Conservation (phyloP, 2,329 filamentous ascomycete species). For the Exophiala viscosa region DNA sequence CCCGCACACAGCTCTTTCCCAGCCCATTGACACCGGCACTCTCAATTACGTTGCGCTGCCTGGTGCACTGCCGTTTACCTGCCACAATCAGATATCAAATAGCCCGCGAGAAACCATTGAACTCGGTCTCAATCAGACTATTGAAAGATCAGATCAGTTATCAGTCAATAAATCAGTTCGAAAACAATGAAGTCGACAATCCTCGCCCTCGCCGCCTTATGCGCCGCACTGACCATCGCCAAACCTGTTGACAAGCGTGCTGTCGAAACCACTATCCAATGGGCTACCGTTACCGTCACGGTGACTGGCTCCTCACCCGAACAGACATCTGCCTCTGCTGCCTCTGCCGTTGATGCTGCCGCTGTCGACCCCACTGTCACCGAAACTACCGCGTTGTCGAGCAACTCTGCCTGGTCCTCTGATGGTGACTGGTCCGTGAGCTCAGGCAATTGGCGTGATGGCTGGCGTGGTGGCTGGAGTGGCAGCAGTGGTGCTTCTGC, state of each 20-base stretch:
- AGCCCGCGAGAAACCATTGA: slow-evolving; percentile 9
- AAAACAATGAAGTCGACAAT: slow-evolving; percentile 20
- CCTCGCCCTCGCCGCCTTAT: slow-evolving; percentile 36
- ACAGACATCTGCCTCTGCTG: slow-evolving; percentile 2
- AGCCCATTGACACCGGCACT: slow-evolving; percentile 11
- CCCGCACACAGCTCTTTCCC: slow-evolving; percentile 12
- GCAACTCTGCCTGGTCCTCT: slow-evolving; percentile 5
- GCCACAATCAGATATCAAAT: slow-evolving; percentile 19
- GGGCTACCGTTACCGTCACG: slow-evolving; percentile 36
- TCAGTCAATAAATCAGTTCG: slow-evolving; percentile 2
- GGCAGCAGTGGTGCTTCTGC: background rate
- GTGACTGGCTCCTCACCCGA: slow-evolving; percentile 29
- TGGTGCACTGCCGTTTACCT: slow-evolving; percentile 16
- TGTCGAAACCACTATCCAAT: slow-evolving; percentile 31
- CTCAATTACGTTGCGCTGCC: slow-evolving; percentile 11
- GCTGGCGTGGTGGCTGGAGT: slow-evolving; percentile 6
- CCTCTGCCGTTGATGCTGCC: slow-evolving; percentile 1
- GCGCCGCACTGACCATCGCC: slow-evolving; percentile 35
- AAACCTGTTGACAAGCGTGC: slow-evolving; percentile 36
- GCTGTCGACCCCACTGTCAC: slow-evolving; percentile 6
- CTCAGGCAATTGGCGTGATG: slow-evolving; percentile 6
- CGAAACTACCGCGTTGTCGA: background rate
- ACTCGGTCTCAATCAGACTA: slow-evolving; percentile 9
- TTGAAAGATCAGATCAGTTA: slow-evolving; percentile 1
- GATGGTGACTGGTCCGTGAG: background rate